Evolutionary conservation across 768 basidiomycete species (phyloP), one percentile per base, ranked within the genome.

Genomic region (Boletus fagicola): DNA sequence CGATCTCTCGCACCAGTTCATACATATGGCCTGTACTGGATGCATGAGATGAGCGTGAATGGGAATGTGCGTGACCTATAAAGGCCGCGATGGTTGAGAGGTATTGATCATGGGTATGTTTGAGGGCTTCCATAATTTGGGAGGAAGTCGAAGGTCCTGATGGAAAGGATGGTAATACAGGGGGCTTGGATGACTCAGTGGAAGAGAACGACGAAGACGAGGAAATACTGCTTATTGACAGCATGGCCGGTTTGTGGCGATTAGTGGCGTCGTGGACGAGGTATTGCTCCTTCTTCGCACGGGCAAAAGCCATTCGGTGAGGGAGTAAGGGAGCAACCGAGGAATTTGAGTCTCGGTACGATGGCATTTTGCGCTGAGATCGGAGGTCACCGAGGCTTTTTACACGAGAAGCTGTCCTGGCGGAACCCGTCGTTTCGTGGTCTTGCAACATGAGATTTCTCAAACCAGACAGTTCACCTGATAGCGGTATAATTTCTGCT

Each of bases 21-120:
- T 97, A 94, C 72, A 98, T 80, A 63, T 94, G 90, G 1, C 92
- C 95, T 16, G 94, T 95, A 58, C 88, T 92, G 6, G 93, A 92
- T 0, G 96, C 93, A 72, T 98, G 95, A 30, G 92, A 92, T 40
- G 83, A 79, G 45, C 92, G 86, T 22, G 91, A 87, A 77, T 98
- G 92, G 16, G 92, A 91, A 66, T 98, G 96, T 1, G 94, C 91
- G 68, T 98, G 94, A 1, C 95, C 96, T 65, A 99, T 97, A 71
- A 99, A 94, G 7, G 95, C 96, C 22, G 97, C 95, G 67, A 97
- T 93, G 20, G 93, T 91, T 5, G 93, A 96, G 12, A 98, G 78
- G 65, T 95, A 90, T 49, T 88, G 83, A 68, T 97, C 94, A 68
- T 97, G 94, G 15, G 91, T 91, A 59, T 78, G 74, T n/a, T 88